Evolutionary conservation across 306 rosid genomes (phyloP), one percentile per base, ranked within the genome.

Genomic region (Cucumis melo): DNA sequence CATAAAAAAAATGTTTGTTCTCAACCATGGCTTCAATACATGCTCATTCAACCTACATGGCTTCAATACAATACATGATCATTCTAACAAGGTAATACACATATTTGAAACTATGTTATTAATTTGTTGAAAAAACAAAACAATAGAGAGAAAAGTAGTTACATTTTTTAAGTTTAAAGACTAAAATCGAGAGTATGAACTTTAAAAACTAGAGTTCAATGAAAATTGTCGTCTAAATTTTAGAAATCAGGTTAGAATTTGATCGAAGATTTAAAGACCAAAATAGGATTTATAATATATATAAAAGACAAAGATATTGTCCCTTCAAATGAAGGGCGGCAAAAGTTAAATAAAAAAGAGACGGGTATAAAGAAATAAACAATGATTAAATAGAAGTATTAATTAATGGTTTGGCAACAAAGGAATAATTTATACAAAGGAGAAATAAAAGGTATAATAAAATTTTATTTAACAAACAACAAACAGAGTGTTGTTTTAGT

Each of bases 401-500:
- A 75, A 60, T 27, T 15, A 60, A 71, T 82, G 82, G 82, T 72
- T 70, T 70, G 81, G 87, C 74, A 76, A 71, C 74, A 77, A 81
- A 73, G 66, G 58, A 71, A 42, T 46, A 23, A 42, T 70, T 70
- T 70, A 70, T 44, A n/a, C n/a, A 80, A 81, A 81, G 76, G 77
- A 91, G 75, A 90, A 88, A 86, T 3, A 88, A 86, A 87, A 90
- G 9, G 56, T 20, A 16, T 51, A 6, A 5, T 51, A 17, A 83
- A 67, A 78, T 72, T 67, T 77, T 74, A 83, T 77, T 79, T 20
- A 82, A 86, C 83, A 85, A 86, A 83, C 86, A 87, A 88, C 86
- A 80, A 84, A 82, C 77, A 80, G 89, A 5, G 39, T 54, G 57
- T 42, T 82, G 75, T 77, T 84, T 85, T 89, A 81, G 88, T 76